Base-by-base conservation (phyloP, 495 filamentous ascomycete genomes). In the Lophium mytilinum region DNA sequence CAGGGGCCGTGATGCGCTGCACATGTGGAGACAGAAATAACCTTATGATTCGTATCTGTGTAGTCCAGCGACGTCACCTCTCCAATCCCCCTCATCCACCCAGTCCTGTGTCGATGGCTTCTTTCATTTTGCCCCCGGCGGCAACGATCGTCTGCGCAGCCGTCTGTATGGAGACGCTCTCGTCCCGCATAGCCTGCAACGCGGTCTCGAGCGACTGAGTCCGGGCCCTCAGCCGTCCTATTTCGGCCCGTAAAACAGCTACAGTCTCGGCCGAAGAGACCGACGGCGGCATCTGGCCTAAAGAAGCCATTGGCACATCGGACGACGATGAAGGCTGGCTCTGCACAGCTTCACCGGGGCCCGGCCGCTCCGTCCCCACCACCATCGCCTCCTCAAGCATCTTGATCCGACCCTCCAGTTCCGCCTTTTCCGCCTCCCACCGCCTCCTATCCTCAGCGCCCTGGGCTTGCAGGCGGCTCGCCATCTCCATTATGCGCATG, bases 401-500 rank as follows among this genome's bases (percentile, higher is more conserved):
- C 34, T 47, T 58, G 36, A 69, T 58, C 40, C 63, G 58, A 10
- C 52, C n/a, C 50, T 73, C 67, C 60, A 76, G 57, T 34, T 72
- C 69, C 14, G 58, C 50, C 39, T 66, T 69, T 52, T 74, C 67
- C n/a, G 56, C 59, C 14, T 58, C 67, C 75, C 75, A 75, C 14
- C 54, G 66, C 53, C 70, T 69, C 47, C 66, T 66, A 37, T 76
- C 75, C 17, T 66, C 67, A 1, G 60, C 66, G 15, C 66, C 58
- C 53, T 76, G 62, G 15, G 65, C 64, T 52, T 78, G 74, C 15
- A 78, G 42, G 15, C 65, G 66, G 40, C 61, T 71, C 24, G 73
- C 72, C 65, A 73, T 73, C 33, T 72, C 70, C 49, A 78, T 68
- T 58, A 78, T 78, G 43, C 71, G 68, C 43, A 72, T 66, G 58